Base-by-base conservation (phyloP, 495 filamentous ascomycete genomes). In the Neurospora discreta region DNA sequence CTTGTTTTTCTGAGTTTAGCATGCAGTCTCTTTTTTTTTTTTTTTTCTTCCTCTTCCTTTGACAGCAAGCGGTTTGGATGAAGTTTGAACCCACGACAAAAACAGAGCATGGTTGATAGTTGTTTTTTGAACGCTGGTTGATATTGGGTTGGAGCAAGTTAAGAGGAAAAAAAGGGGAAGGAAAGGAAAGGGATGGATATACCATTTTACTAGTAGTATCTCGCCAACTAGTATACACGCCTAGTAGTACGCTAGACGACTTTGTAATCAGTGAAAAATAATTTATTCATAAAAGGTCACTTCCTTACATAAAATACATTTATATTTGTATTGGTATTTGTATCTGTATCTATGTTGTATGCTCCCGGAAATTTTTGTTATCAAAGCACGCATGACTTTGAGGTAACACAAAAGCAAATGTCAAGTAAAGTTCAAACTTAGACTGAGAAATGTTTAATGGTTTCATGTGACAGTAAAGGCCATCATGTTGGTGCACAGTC, bases 1-100 rank as follows among this genome's bases (percentile, higher is more conserved):
- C 9, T 75, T 82, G 39, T 84, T 84, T 71, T 85, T 80, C 26
- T 78, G 72, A 76, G 23, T 3, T 43, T 20, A 15, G 46, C 8
- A 4, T 9, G 46, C 6, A 44, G 42, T n/a, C 6, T 5, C 6
- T 36, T 36, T 36, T 4, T 36, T 5, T 6, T 36, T 5, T 36
- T 0, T 0, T 36, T 6, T n/a, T n/a, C n/a, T n/a, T n/a, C n/a
- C n/a, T n/a, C n/a, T n/a, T n/a, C n/a, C n/a, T n/a, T 46, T 26
- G 43, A 44, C 5, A 20, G 43, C 43, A 46, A 23, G 44, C 44
- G 46, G 39, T 26, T 58, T 5, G 11, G 23, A 3, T 44, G 2
- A 3, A 8, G 33, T 36, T 44, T 44, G 3, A 15, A 58, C 4
- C 11, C 46, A 58, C 20, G 46, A 58, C 26, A 58, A 23, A 58